phyloP scores from a whole-genome alignment of 768 basidiomycete genomes.

The Auricularia auricula-judae region DNA sequence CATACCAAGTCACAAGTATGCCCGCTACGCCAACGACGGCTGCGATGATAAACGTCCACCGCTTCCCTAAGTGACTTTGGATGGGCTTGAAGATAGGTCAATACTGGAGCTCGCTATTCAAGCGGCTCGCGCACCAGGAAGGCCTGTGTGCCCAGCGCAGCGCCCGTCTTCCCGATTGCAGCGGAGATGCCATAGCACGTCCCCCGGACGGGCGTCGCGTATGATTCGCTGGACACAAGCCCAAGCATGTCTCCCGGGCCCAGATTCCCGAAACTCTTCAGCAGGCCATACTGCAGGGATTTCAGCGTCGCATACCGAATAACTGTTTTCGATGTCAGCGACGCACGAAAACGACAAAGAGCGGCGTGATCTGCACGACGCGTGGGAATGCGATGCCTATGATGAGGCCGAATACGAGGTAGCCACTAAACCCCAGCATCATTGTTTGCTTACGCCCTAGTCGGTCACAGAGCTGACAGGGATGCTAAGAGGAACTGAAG shows the following conservation, averaged over 20 bases:
- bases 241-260: constrained; percentile 67
- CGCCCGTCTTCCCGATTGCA: constrained; percentile 59
- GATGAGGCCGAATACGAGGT: constrained; percentile 50
- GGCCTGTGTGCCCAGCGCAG: constrained; percentile 59
- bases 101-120: neutral
- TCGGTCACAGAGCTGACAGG: neutral
- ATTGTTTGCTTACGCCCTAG: constrained; percentile 27
- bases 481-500: no score
- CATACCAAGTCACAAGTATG: neutral
- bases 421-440: constrained; percentile 59
- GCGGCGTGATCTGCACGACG: constrained; percentile 48
- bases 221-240: constrained; percentile 57
- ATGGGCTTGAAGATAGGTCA: constrained; percentile 31
- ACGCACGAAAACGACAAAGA: constrained; percentile 58
- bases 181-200: constrained; percentile 63
- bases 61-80: constrained; percentile 54
- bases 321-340: neutral
- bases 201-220: constrained; percentile 54
- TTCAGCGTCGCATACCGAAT: constrained; percentile 1
- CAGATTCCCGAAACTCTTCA: constrained; percentile 64
- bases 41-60: constrained; percentile 60
- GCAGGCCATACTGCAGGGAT: constrained; percentile 39
- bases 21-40: constrained; percentile 19
- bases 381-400: constrained; percentile 52
- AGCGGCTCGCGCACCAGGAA: constrained; percentile 25